phyloP scores from a whole-genome alignment of 805 yeast genomes.

The Cyberlindnera lachancei region DNA sequence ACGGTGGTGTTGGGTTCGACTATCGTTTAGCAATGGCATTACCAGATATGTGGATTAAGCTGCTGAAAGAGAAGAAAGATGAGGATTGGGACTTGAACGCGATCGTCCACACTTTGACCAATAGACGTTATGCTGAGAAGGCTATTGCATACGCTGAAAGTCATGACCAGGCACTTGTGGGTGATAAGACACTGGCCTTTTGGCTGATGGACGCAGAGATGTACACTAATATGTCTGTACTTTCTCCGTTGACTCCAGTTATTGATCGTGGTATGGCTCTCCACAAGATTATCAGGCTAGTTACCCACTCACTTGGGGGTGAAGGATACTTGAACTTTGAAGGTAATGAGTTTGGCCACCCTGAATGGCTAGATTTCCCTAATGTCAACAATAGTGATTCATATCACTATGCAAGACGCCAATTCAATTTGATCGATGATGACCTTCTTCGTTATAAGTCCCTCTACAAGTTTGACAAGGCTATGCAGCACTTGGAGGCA shows the following conservation, averaged over 20 bases:
- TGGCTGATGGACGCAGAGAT: constrained; percentile 98
- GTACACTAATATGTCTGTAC: constrained; percentile 89
- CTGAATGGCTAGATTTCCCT: constrained; percentile 98
- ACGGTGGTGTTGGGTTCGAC: constrained; percentile 92
- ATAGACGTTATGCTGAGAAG: constrained; percentile 80
- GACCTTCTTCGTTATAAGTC: constrained; percentile 70
- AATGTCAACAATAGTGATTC: constrained; percentile 81
- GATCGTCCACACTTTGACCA: constrained; percentile 75
- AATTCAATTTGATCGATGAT: constrained; percentile 81
- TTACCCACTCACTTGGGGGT: constrained; percentile 91
- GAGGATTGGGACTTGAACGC: constrained; percentile 88
- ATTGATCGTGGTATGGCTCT: constrained; percentile 86
- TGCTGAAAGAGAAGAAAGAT: constrained; percentile 74
- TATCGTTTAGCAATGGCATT: constrained; percentile 94
- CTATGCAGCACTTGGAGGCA: constrained; percentile 72
- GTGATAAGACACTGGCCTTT: constrained; percentile 92
- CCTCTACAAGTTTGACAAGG: constrained; percentile 75
- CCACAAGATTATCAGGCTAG: constrained; percentile 82
- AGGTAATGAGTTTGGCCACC: constrained; percentile 98
- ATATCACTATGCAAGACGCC: constrained; percentile 92
- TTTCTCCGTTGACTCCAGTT: constrained; percentile 66
- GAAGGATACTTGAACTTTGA: constrained; percentile 94
- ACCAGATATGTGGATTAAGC: constrained; percentile 98
- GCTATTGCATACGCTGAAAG: constrained; percentile 92
- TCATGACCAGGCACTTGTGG: constrained; percentile 96